Conservation (phyloP, 108 stramenopile genomes). For the Licmophora abbreviata region DNA sequence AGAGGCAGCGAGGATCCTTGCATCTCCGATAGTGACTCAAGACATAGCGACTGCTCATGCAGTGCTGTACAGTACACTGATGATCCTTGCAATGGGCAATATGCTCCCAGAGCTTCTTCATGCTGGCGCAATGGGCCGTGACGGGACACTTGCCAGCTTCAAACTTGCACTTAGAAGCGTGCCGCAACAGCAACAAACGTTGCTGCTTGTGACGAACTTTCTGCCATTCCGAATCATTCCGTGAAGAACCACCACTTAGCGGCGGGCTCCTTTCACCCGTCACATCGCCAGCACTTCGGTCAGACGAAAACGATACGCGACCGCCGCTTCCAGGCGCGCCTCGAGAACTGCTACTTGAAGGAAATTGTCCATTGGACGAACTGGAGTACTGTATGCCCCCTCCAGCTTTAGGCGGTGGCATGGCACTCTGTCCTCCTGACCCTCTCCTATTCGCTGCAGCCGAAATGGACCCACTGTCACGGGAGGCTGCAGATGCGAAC, state of each 20-base stretch:
- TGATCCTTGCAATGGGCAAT: constrained; percentile 96
- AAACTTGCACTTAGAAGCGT: constrained; percentile 92
- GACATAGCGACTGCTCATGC: constrained; percentile 97
- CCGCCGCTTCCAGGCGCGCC: neutral
- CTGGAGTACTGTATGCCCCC: neutral
- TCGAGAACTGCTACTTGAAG: constrained; percentile 1
- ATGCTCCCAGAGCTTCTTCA: constrained; percentile 98
- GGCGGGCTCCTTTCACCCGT: neutral
- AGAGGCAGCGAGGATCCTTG: constrained; percentile 86
- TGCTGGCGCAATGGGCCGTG: constrained; percentile 93
- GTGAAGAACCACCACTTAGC: constrained; percentile 1
- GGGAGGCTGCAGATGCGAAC: neutral
- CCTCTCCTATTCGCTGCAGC: too few species aligned
- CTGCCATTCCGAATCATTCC: constrained; percentile 51
- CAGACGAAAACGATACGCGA: neutral
- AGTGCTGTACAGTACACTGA: constrained; percentile 87
- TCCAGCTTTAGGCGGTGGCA: constrained; percentile 6
- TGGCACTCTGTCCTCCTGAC: constrained; percentile 1
- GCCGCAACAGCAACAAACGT: constrained; percentile 90
- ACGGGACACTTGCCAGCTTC: constrained; percentile 74
- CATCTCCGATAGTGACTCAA: constrained; percentile 96
- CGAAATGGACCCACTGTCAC: too few species aligned
- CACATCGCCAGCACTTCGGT: too few species aligned
- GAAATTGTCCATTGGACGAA: neutral
- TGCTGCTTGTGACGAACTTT: constrained; percentile 96